Conservation (phyloP, 169 alveolate genomes). For the Cryptosporidium ubiquitum region DNA sequence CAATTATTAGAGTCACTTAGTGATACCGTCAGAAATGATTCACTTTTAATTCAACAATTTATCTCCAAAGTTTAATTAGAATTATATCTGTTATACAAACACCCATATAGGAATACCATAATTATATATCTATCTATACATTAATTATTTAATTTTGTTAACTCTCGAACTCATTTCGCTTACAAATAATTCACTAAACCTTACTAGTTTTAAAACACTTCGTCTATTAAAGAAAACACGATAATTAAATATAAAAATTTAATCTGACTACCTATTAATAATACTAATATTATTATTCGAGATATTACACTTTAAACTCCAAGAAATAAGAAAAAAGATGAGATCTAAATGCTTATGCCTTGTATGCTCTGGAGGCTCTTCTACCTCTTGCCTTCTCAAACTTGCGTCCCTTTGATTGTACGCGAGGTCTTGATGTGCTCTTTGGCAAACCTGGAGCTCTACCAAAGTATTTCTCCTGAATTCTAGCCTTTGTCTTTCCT, state of each 20-base stretch:
- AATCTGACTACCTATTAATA: slow-evolving; percentile 39
- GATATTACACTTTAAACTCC: neutral
- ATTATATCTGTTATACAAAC: neutral
- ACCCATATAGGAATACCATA: neutral
- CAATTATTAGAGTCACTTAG: slow-evolving; percentile 45
- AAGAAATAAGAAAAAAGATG: neutral
- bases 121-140: no score
- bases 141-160: no score
- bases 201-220: neutral
- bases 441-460: slow-evolving; percentile 94
- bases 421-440: slow-evolving; percentile 91
- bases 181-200: neutral
- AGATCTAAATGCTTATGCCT: slow-evolving; percentile 79
- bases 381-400: slow-evolving; percentile 95
- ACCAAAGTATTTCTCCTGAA: slow-evolving; percentile 95
- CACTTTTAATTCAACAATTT: slow-evolving; percentile 17
- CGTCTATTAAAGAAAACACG: neutral
- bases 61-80: neutral
- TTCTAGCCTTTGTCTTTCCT: slow-evolving; percentile 95
- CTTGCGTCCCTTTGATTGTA: slow-evolving; percentile 92
- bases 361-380: slow-evolving; percentile 90
- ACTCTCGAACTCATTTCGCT: neutral
- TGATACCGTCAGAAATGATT: slow-evolving; percentile 40
- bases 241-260: slow-evolving; percentile 45
- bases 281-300: neutral